phyloP scores from a whole-genome alignment of 2,329 filamentous ascomycete species.

The Biscogniauxia sp. region DNA sequence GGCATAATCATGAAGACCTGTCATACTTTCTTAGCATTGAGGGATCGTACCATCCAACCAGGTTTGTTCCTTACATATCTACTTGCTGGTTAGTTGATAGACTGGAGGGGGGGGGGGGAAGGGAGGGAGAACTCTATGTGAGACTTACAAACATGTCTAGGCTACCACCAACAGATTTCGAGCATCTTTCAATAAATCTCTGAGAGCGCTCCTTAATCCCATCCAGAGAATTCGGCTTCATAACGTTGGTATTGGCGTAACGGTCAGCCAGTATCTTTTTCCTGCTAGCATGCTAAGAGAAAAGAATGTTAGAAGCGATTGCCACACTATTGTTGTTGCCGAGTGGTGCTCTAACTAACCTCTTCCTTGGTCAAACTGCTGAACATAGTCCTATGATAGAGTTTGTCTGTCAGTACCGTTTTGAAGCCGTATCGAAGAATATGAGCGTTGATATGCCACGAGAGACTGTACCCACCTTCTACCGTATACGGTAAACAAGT shows the following conservation, averaged over 20 bases:
- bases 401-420: conserved; percentile 3
- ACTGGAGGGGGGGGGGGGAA: too few relatives aligned
- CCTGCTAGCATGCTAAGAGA: conserved; percentile 55
- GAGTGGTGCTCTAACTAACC: conserved; percentile 41
- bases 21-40: conserved; percentile 12
- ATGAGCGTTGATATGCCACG: not conserved
- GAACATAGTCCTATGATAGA: conserved; percentile 54
- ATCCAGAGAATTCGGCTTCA: conserved; percentile 51
- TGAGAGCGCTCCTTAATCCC: conserved; percentile 57
- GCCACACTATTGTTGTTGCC: not conserved
- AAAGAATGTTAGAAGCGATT: not conserved
- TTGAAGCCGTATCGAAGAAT: not conserved
- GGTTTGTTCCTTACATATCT: conserved; percentile 24
- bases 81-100: conserved; percentile 9
- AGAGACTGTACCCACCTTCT: conserved; percentile 41
- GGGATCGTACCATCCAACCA: conserved; percentile 1
- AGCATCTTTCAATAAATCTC: conserved; percentile 54
- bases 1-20: conserved; percentile 62
- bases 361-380: conserved; percentile 54
- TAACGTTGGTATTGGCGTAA: conserved; percentile 67
- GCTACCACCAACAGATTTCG: conserved; percentile 40
- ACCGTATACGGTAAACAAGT: conserved; percentile 57
- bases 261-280: conserved; percentile 64
- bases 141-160: conserved; percentile 59
- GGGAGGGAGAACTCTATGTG: not conserved